Evolutionary conservation across 2,329 filamentous ascomycete species (phyloP).

Genomic region (Arachnomyces sp.): DNA sequence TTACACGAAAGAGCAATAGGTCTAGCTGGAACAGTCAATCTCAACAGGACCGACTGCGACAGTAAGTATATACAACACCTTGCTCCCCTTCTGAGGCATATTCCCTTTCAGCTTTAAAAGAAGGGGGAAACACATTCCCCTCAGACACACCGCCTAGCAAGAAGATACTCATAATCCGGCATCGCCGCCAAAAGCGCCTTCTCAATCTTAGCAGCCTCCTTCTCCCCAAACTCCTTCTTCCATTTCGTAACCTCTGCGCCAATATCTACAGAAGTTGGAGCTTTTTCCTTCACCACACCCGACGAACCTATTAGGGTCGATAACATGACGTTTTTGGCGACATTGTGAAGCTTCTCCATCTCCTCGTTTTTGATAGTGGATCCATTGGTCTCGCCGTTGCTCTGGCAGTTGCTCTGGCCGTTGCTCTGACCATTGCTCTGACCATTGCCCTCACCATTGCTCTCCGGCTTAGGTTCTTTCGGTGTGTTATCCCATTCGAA

Average conservation of each 20-base stretch:
- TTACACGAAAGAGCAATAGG: too few species aligned
- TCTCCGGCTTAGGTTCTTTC: too few species aligned
- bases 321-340: slow-evolving; percentile 14
- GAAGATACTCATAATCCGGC: slow-evolving; percentile 35
- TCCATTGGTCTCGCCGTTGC: too few species aligned
- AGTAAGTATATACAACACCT: too few species aligned
- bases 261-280: slow-evolving; percentile 25
- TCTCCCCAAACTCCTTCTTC: slow-evolving; percentile 29
- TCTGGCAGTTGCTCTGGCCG: slow-evolving; percentile 9
- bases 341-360: neutral
- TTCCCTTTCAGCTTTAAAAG: too few species aligned
- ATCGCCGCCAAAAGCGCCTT: slow-evolving; percentile 25
- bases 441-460: slow-evolving; percentile 9
- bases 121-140: too few species aligned
- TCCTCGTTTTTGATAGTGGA: slow-evolving; percentile 1
- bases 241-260: slow-evolving; percentile 27
- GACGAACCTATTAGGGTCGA: slow-evolving; percentile 25
- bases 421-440: slow-evolving; percentile 1
- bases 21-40: too few species aligned
- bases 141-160: slow-evolving; percentile 8
- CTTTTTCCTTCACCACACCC: slow-evolving; percentile 27
- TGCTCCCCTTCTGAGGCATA: too few species aligned
- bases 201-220: slow-evolving; percentile 18
- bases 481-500: slow-evolving; percentile 28
- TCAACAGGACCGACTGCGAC: too few species aligned